A percentile compares a stretch with the other conserved stretches of the same genome.
These are phyloP conservation scores for Globisporangium acanthophoron DNA, from an alignment of 352 stramenopile genomes.

Conservation along the genomic window DNA sequence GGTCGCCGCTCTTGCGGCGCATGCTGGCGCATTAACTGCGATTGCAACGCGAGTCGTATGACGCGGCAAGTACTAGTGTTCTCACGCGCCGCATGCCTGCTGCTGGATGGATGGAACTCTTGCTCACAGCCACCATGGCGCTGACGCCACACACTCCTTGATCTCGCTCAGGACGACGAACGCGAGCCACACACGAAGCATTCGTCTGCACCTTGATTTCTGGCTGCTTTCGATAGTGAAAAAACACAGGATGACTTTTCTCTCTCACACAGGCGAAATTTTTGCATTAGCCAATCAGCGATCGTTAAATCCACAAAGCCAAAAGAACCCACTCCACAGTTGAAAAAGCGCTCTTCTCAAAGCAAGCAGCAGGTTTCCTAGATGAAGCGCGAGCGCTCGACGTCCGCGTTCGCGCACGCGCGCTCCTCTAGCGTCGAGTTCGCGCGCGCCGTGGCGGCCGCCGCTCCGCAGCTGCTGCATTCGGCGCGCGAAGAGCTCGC, in stretches of 20 bases:
- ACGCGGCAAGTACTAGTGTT: too few species aligned
- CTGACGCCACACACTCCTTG: too few species aligned
- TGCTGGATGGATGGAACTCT: too few species aligned
- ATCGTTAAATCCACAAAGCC: background rate
- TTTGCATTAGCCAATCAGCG: background rate
- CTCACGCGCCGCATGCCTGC: too few species aligned
- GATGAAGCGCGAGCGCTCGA: slow-evolving; percentile 48
- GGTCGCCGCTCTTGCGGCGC: too few species aligned
- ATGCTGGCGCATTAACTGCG: too few species aligned
- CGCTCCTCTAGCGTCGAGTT: slow-evolving; percentile 16
- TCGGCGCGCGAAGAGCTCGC: slow-evolving; percentile 20
- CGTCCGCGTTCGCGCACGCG: slow-evolving; percentile 20
- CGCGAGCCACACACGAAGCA: background rate
- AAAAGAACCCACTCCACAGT: too few species aligned
- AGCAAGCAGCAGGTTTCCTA: too few species aligned
- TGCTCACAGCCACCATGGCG: too few species aligned
- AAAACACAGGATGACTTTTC: background rate
- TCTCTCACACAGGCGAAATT: background rate
- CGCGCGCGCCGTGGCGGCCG: slow-evolving; percentile 4
- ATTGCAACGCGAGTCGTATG: too few species aligned
- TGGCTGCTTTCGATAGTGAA: background rate
- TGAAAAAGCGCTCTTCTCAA: too few species aligned
- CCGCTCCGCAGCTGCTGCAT: slow-evolving; percentile 8
- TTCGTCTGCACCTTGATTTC: background rate
- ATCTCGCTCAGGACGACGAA: background rate